phyloP scores from a whole-genome alignment of 495 filamentous ascomycete species.

The Aspergillus hancockii region DNA sequence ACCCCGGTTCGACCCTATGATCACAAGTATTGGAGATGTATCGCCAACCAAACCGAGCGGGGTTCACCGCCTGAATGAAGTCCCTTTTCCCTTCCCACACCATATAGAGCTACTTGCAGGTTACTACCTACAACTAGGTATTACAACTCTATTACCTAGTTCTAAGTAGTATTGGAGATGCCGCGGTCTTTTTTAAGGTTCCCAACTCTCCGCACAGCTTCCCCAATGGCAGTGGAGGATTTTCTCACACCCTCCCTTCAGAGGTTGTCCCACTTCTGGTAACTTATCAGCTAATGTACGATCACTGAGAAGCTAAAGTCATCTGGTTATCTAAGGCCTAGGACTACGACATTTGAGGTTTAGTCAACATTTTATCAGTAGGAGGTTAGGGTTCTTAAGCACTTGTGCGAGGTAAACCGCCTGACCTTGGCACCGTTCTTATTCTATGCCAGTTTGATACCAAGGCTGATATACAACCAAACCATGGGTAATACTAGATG shows the following conservation, averaged over 20 bases:
- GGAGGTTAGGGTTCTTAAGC: not conserved
- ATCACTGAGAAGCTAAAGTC: conserved; percentile 5
- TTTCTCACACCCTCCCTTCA: conserved; percentile 11
- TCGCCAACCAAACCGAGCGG: not conserved
- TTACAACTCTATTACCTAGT: no score
- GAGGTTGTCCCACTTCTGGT: conserved; percentile 13
- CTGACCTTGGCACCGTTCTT: no score
- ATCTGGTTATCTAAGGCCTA: conserved; percentile 8
- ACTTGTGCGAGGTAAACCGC: not conserved
- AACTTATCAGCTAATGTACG: conserved; percentile 5
- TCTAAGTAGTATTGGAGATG: no score
- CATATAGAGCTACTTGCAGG: no score
- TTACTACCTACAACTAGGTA: no score
- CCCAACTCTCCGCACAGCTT: conserved; percentile 2
- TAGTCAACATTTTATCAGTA: not conserved
- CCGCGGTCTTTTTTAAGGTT: no score
- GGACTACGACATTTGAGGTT: not conserved
- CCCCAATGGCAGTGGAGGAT: conserved; percentile 10
- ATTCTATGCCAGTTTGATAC: no score
- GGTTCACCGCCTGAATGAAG: not conserved
- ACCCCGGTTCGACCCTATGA: not conserved
- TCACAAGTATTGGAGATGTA: not conserved
- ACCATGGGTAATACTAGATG: no score
- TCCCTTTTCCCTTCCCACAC: no score
- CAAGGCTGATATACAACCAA: no score